phyloP scores from a whole-genome alignment of 2,329 filamentous ascomycete genomes.

The Microcyclosporella mali region DNA sequence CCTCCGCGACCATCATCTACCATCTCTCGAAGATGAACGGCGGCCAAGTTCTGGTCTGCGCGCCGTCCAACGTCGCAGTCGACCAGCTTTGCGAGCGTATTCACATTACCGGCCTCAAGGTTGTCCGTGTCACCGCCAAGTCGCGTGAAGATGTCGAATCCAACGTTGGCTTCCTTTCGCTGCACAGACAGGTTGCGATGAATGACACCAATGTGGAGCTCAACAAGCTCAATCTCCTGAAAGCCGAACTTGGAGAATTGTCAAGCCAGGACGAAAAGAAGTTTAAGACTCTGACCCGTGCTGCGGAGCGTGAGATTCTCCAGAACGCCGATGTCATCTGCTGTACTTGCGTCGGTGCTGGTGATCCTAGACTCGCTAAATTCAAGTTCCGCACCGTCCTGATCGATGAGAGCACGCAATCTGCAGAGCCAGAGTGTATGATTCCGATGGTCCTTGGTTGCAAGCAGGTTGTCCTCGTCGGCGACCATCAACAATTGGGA shows the following conservation, averaged over 20 bases:
- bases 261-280: slow-evolving; percentile 98
- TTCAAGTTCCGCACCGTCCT: slow-evolving; percentile 98
- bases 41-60: slow-evolving; percentile 91
- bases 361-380: slow-evolving; percentile 89
- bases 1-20: slow-evolving; percentile 97
- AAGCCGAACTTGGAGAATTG: slow-evolving; percentile 83
- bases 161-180: slow-evolving; percentile 88
- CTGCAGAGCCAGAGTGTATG: slow-evolving; percentile 97
- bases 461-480: slow-evolving; percentile 98
- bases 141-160: slow-evolving; percentile 98
- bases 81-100: slow-evolving; percentile 97
- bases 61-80: slow-evolving; percentile 95
- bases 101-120: slow-evolving; percentile 88
- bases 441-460: slow-evolving; percentile 94
- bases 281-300: slow-evolving; percentile 89
- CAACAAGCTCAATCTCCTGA: slow-evolving; percentile 85
- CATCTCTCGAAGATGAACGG: slow-evolving; percentile 93
- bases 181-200: slow-evolving; percentile 94
- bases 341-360: slow-evolving; percentile 96
- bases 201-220: slow-evolving; percentile 94
- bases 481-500: slow-evolving; percentile 95
- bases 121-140: slow-evolving; percentile 96
- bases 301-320: slow-evolving; percentile 90
- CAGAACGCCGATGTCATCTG: slow-evolving; percentile 96
- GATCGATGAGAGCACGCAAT: slow-evolving; percentile 97